Evolutionary conservation across 108 stramenopile genomes (phyloP), one percentile per base, ranked within the genome.

Genomic region (Aureococcus anophagefferens): DNA sequence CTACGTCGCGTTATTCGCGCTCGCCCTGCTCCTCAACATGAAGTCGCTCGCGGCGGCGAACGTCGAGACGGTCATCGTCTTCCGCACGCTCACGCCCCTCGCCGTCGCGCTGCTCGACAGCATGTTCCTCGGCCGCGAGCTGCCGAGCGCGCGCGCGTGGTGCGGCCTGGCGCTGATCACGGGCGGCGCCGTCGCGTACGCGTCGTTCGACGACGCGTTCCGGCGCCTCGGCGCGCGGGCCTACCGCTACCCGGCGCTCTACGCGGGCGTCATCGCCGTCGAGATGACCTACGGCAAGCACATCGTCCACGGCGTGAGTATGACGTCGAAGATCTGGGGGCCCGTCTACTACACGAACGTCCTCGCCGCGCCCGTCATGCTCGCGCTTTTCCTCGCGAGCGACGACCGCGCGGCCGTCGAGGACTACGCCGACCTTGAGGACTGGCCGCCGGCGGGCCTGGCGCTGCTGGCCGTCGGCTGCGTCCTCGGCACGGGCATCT

Each of bases 41-140:
- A 86, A 89, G 67, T 85, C 88, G 29, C 78, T 96, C 32, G 76
- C 71, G 30, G 46, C 80, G 31, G 85, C 89, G 33, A 94, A 94
- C 72, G 95, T 96, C 25, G 95, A 96, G 72, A 96, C 95, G 0
- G 88, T 96, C 64, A 94, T 96, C 74, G 90, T 93, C 25, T 93
- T 93, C 72, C 84, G 93, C 15, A 89, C 95, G 5, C 68, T 89
- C 64, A 77, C 92, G 35, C 95, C 95, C 0, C 77, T 89, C 15
- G 32, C 91, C n/a, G 92, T 96, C 29, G 84, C 87, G 36, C 70
- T 96, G 62, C 66, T 89, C 65, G 95, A 96, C 77, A 88, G 80
- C 29, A n/a, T 87, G 34, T 93, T 89, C 72, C 64, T 96, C 36
- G 95, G 92, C 29, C 71, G 91, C 33, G 91, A 93, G 71, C 88